phyloP scores from a whole-genome alignment of 371 early-diverging fungal genomes.

The Lichtheimia corymbifera region DNA sequence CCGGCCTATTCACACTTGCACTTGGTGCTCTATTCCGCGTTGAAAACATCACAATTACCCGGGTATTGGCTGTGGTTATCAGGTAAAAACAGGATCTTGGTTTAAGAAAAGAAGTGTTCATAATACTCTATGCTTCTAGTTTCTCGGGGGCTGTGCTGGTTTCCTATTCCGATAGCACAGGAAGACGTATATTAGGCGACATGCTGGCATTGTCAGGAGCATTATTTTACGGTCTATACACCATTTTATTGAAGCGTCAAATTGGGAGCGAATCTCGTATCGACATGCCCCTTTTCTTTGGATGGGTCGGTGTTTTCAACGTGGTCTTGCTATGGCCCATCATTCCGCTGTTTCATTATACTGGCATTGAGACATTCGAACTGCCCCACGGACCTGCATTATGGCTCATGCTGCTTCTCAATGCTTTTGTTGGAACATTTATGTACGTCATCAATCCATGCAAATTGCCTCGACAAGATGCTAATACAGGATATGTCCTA shows the following conservation, averaged over 20 bases:
- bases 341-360: constrained; percentile 63
- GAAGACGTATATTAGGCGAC: constrained; percentile 57
- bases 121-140: constrained; percentile 24
- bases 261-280: constrained; percentile 74
- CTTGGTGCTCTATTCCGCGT: constrained; percentile 69
- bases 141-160: constrained; percentile 62
- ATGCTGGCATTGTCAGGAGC: constrained; percentile 72
- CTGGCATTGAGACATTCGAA: constrained; percentile 70
- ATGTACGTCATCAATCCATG: constrained; percentile 28
- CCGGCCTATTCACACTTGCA: constrained; percentile 71
- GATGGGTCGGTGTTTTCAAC: constrained; percentile 81
- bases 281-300: constrained; percentile 80
- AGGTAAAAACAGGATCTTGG: constrained; percentile 35
- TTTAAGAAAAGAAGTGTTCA: neutral
- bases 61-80: constrained; percentile 59
- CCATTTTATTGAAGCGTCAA: constrained; percentile 68
- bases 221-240: constrained; percentile 80
- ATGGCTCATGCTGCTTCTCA: constrained; percentile 65
- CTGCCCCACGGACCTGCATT: constrained; percentile 57
- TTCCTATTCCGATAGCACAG: constrained; percentile 40
- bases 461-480: neutral
- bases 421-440: constrained; percentile 81
- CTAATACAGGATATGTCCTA: neutral
- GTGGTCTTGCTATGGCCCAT: constrained; percentile 71
- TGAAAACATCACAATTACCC: constrained; percentile 58